These are phyloP conservation scores for Carex kokanica DNA, from an alignment of 176 grass and related monocot species.

Conservation along the genomic window DNA sequence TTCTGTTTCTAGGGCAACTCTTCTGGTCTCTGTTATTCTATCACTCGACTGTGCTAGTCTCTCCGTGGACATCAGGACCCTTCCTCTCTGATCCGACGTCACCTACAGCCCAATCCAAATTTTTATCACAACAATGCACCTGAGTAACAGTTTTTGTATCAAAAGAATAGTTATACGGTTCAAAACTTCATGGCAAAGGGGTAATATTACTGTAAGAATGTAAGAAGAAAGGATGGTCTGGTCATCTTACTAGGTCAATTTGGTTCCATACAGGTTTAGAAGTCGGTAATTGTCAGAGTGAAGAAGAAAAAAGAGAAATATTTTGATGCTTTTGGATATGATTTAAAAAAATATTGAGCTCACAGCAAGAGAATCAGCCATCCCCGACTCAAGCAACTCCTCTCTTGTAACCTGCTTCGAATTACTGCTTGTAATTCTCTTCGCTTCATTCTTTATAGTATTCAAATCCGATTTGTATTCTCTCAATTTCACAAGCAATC, in stretches of 20 bases:
- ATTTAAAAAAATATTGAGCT: slow-evolving; percentile 6
- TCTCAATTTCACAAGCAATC: slow-evolving; percentile 76
- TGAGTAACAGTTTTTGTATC: not conserved
- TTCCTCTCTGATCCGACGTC: slow-evolving; percentile 86
- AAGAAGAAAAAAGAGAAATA: slow-evolving; percentile 4
- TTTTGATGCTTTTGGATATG: not conserved
- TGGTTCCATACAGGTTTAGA: not conserved
- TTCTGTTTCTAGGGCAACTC: slow-evolving; percentile 77
- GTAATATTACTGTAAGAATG: not conserved
- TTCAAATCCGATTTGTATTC: slow-evolving; percentile 92
- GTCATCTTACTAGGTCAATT: not conserved
- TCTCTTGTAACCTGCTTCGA: slow-evolving; percentile 64
- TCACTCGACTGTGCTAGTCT: slow-evolving; percentile 80
- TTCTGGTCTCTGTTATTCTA: slow-evolving; percentile 69
- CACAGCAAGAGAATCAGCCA: slow-evolving; percentile 70
- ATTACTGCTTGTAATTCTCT: slow-evolving; percentile 59
- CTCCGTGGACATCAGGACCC: slow-evolving; percentile 76
- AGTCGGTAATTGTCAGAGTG: not conserved
- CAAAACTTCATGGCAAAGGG: not conserved
- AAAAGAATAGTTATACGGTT: not conserved
- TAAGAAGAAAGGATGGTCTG: not conserved
- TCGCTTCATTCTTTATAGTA: slow-evolving; percentile 73
- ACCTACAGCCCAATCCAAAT: slow-evolving; percentile 39
- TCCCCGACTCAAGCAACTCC: slow-evolving; percentile 77
- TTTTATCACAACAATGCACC: not conserved